Conservation (phyloP, 768 basidiomycete species). For the Leccinum incarnatum region DNA sequence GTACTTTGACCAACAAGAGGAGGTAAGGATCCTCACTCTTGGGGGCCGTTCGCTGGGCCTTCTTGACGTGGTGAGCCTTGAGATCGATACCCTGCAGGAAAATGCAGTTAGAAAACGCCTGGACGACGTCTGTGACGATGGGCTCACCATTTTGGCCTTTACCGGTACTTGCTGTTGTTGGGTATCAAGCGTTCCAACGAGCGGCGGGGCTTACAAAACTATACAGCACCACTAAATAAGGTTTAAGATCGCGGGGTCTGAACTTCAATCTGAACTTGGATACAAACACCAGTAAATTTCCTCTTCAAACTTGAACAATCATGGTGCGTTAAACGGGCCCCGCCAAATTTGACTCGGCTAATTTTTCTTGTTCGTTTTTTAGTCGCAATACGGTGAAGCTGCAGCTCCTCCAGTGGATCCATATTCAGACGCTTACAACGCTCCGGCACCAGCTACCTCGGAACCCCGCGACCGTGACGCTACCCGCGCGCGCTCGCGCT, state of each 20-base stretch:
- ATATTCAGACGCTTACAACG: slow-evolving; percentile 80
- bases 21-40: slow-evolving; percentile 99
- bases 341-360: not conserved
- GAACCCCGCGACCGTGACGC: slow-evolving; percentile 54
- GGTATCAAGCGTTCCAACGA: slow-evolving; percentile 3
- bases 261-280: slow-evolving; percentile 30
- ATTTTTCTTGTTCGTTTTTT: slow-evolving; percentile 6
- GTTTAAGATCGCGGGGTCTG: slow-evolving; percentile 33
- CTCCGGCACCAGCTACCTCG: slow-evolving; percentile 48
- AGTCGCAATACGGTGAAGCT: slow-evolving; percentile 63
- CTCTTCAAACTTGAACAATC: slow-evolving; percentile 54
- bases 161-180: slow-evolving; percentile 53
- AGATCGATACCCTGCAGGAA: slow-evolving; percentile 86
- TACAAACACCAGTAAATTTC: slow-evolving; percentile 45
- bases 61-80: slow-evolving; percentile 97
- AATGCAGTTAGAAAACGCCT: slow-evolving; percentile 14
- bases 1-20: slow-evolving; percentile 94
- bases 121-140: slow-evolving; percentile 37
- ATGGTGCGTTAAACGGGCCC: slow-evolving; percentile 49
- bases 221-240: slow-evolving; percentile 47
- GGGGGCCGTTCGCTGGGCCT: slow-evolving; percentile 90
- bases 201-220: slow-evolving; percentile 66
- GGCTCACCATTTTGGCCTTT: slow-evolving; percentile 81
- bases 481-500: slow-evolving; percentile 68
- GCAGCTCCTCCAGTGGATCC: slow-evolving; percentile 65